Evolutionary conservation across 768 basidiomycete species (phyloP), one percentile per base, ranked within the genome.

Genomic region (Xerocomellus chrysenteron): DNA sequence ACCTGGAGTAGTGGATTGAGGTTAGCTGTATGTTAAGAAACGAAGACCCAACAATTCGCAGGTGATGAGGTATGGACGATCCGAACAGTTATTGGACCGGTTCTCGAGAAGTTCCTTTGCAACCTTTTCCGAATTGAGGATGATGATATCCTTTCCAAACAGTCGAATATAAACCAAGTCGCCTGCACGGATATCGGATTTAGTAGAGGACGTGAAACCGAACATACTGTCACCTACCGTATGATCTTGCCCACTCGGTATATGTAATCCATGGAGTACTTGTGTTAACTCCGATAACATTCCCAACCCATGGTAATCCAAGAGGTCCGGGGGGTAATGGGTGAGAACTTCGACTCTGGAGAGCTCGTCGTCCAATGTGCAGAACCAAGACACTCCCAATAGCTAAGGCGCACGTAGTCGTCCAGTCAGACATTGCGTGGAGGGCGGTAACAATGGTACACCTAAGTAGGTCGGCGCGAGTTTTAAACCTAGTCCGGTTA

Each of bases 51-150:
- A 56, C 59, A 61, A 28, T 5, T 61, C 46, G 9, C 9, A 21
- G 17, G 32, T 52, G 28, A 43, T 13, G n/a, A 56, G 26, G 11
- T 41, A 11, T n/a, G 59, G 60, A 11, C 56, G 52, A 17, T 50
- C 60, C 2, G 61, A 62, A 26, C 57, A 62, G n/a, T 30, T 62
- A 2, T 17, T 39, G 7, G 60, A 61, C 14, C 47, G 50, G 5
- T 39, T 26, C n/a, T 61, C 54, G 10, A 61, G 49, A 2, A 61
- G 17, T 4, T 61, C 59, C 40, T 36, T 46, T 1, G 59, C 59
- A 6, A 52, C 17, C 5, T 36, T 32, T 14, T 61, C 59, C 2
- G 59, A 61, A 5, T 52, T 60, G 53, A 60, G 11, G 24, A 62
- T 50, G 19, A 61, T 50, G 40, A 61, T 19, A 16, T 61, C 47